These are phyloP conservation scores for Amniculicola lignicola DNA, from an alignment of 495 filamentous ascomycete genomes.

Conservation along the genomic window DNA sequence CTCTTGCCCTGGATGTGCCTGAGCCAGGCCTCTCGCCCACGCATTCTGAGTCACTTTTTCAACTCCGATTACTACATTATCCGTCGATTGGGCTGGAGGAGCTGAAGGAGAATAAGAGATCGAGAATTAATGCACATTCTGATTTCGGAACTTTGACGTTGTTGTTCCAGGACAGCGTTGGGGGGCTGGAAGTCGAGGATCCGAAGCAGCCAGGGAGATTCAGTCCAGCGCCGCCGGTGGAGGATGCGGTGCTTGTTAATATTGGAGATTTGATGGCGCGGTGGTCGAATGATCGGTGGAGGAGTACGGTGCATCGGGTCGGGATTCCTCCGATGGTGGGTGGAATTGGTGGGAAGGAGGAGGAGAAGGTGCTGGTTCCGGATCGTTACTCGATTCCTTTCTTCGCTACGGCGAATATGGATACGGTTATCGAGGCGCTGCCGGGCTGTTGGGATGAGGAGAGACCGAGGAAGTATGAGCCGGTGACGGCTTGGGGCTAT, in stretches of 20 bases:
- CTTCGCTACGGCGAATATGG: slow-evolving; percentile 56
- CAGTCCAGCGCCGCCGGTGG: slow-evolving; percentile 2
- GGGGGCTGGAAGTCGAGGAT: slow-evolving; percentile 50
- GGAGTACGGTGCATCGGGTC: slow-evolving; percentile 21
- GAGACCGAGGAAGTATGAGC: slow-evolving; percentile 41
- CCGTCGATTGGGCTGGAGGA: slow-evolving; percentile 50
- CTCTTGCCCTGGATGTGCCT: slow-evolving; percentile 28
- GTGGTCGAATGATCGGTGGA: slow-evolving; percentile 29
- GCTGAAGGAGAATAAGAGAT: slow-evolving; percentile 33
- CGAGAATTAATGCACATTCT: slow-evolving; percentile 40
- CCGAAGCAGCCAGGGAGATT: slow-evolving; percentile 1
- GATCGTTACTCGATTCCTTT: slow-evolving; percentile 62
- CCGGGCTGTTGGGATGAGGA: slow-evolving; percentile 47
- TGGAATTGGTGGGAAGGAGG: slow-evolving; percentile 36
- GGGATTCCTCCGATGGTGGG: slow-evolving; percentile 12
- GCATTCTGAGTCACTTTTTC: slow-evolving; percentile 35
- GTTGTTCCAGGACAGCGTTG: slow-evolving; percentile 49
- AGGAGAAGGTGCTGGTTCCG: slow-evolving; percentile 44
- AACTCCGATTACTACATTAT: slow-evolving; percentile 65
- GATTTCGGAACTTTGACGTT: slow-evolving; percentile 52
- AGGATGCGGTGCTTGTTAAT: slow-evolving; percentile 26
- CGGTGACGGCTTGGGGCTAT: slow-evolving; percentile 37
- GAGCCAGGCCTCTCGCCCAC: slow-evolving; percentile 14
- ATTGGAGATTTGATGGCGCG: slow-evolving; percentile 29
- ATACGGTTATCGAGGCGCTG: slow-evolving; percentile 56